Evolutionary conservation across 164 flowering plant species (phyloP).

Genomic region (Macadamia tetraphylla): DNA sequence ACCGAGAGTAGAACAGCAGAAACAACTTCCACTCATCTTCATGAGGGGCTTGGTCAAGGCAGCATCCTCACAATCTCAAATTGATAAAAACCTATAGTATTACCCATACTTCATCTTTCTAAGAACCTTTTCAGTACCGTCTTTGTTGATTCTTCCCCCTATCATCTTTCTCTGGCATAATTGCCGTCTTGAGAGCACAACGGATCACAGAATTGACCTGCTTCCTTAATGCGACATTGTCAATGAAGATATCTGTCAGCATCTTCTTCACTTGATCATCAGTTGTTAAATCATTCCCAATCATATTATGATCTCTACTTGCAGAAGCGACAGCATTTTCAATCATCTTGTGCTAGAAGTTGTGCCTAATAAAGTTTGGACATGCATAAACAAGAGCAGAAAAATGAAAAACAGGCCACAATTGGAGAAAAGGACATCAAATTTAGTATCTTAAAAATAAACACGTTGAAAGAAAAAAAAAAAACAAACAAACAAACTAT

Average conservation of each 20-base stretch:
- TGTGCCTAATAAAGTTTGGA: constrained; percentile 43
- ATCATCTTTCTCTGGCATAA: constrained; percentile 31
- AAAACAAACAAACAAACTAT: no score
- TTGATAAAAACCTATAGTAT: constrained; percentile 4
- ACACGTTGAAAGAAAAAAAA: background rate
- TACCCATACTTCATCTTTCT: constrained; percentile 33
- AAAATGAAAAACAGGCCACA: no score
- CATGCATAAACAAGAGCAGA: no score
- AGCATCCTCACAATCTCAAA: background rate
- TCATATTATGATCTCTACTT: constrained; percentile 1
- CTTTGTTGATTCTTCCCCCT: constrained; percentile 37
- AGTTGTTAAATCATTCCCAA: constrained; percentile 14
- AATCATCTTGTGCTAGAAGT: constrained; percentile 37
- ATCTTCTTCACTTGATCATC: constrained; percentile 14
- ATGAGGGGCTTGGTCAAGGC: no score
- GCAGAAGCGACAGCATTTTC: constrained; percentile 16
- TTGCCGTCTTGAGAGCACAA: constrained; percentile 31
- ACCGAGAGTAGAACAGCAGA: no score
- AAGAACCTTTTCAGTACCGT: constrained; percentile 60
- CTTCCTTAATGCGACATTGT: constrained; percentile 62
- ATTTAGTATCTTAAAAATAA: no score
- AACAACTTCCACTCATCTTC: no score
- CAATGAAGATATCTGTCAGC: constrained; percentile 47
- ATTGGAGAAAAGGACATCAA: no score
- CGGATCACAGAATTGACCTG: constrained; percentile 55